phyloP scores from a whole-genome alignment of 176 grass and related monocot genomes.

The Olyra latifolia region DNA sequence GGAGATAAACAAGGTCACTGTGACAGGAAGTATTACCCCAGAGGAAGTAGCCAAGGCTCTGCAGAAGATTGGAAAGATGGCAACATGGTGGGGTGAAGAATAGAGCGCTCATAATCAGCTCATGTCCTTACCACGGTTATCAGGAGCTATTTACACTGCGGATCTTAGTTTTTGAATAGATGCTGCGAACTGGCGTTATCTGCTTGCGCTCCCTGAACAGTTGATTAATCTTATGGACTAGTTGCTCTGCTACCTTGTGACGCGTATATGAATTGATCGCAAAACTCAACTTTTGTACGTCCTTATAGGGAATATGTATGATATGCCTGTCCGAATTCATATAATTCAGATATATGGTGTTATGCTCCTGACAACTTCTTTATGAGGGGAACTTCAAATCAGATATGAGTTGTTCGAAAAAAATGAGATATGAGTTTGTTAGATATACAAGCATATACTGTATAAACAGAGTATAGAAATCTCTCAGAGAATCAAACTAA shows the following conservation, averaged over 20 bases:
- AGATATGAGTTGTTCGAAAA: too few relatives aligned
- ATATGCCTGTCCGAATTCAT: too few relatives aligned
- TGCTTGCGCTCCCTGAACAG: background rate
- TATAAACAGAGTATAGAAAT: too few relatives aligned
- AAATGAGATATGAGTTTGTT: too few relatives aligned
- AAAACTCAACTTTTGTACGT: too few relatives aligned
- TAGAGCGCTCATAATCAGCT: constrained; percentile 5
- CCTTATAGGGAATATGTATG: too few relatives aligned
- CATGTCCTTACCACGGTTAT: background rate
- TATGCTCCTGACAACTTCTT: too few relatives aligned
- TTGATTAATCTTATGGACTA: background rate
- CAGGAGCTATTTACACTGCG: background rate
- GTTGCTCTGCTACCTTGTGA: background rate
- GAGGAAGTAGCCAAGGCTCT: constrained; percentile 83
- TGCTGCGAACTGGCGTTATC: background rate
- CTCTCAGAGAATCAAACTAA: too few relatives aligned
- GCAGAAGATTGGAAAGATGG: constrained; percentile 89
- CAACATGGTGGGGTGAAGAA: constrained; percentile 55
- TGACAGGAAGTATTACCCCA: constrained; percentile 74
- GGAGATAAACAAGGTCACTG: constrained; percentile 87
- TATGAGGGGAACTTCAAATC: too few relatives aligned
- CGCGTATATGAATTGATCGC: too few relatives aligned
- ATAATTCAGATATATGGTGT: too few relatives aligned
- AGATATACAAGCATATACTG: too few relatives aligned
- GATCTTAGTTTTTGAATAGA: background rate